Evolutionary conservation across 306 rosid species (phyloP).

Genomic region (Gillenia trifoliata): DNA sequence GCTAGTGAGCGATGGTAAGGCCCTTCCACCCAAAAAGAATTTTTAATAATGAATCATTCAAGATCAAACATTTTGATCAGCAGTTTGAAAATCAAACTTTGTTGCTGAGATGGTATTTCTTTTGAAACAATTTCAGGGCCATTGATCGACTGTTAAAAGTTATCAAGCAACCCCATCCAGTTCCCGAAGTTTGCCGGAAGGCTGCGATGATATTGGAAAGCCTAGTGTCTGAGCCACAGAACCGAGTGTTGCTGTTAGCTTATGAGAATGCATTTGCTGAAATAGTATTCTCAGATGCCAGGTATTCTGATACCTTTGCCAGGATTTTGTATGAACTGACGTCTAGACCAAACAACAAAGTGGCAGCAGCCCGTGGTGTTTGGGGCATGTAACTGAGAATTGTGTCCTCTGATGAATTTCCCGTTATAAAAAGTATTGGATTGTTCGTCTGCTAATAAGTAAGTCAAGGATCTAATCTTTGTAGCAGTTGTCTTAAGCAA

Average conservation of each 20-base stretch:
- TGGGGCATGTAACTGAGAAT: constrained; percentile 83
- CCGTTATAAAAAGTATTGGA: constrained; percentile 4
- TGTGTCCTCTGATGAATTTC: not conserved
- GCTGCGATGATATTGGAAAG: constrained; percentile 94
- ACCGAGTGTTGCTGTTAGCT: constrained; percentile 64
- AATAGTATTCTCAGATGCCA: constrained; percentile 70
- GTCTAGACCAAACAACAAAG: constrained; percentile 78
- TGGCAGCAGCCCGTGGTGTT: constrained; percentile 79
- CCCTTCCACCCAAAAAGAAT: not conserved
- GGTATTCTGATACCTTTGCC: constrained; percentile 80
- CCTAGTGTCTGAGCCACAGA: constrained; percentile 95
- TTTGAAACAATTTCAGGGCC: constrained; percentile 54
- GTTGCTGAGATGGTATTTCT: not conserved
- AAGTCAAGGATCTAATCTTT: constrained; percentile 25
- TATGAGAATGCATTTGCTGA: constrained; percentile 95
- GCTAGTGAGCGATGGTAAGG: constrained; percentile 93
- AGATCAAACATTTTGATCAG: not conserved
- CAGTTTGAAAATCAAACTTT: not conserved
- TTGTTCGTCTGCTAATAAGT: constrained; percentile 8
- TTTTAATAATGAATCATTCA: not conserved
- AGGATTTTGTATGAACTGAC: constrained; percentile 91
- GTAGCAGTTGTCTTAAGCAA: constrained; percentile 16
- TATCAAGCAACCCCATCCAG: constrained; percentile 80
- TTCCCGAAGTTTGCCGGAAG: constrained; percentile 90
- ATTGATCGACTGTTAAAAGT: constrained; percentile 85